Conservation (phyloP, 352 stramenopile species). For the Globisporangium apiculatum region DNA sequence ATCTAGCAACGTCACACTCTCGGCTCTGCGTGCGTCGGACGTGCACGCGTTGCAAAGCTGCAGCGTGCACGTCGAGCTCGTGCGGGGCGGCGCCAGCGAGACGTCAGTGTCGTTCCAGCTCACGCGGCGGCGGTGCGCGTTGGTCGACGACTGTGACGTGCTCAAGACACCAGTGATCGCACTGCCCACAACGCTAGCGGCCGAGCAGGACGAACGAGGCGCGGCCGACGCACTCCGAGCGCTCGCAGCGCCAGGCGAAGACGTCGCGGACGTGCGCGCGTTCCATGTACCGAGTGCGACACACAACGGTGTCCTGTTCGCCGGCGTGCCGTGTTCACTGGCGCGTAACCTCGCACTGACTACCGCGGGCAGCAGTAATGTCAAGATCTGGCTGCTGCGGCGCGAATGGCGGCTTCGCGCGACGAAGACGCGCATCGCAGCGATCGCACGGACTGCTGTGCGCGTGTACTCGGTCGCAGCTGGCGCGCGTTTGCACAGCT, state of each 20-base stretch:
- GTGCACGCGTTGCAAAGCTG: neutral
- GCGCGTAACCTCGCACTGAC: slow-evolving; percentile 1
- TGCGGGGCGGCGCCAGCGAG: neutral
- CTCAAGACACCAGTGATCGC: neutral
- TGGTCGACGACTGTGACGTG: slow-evolving; percentile 1
- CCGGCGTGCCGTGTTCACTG: slow-evolving; percentile 9
- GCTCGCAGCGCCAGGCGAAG: slow-evolving; percentile 12
- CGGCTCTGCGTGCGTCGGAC: neutral
- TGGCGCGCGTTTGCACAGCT: slow-evolving; percentile 1
- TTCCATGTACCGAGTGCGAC: slow-evolving; percentile 1
- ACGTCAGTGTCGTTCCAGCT: slow-evolving; percentile 1
- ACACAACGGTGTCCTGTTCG: neutral
- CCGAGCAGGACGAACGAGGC: slow-evolving; percentile 10
- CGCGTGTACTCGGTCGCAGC: slow-evolving; percentile 12
- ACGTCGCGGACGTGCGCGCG: slow-evolving; percentile 6
- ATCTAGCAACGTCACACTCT: neutral
- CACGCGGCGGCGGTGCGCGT: slow-evolving; percentile 4
- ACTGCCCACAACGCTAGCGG: neutral
- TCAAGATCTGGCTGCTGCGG: slow-evolving; percentile 2
- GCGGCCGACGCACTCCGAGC: slow-evolving; percentile 7
- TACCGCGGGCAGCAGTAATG: neutral
- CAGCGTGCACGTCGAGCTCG: slow-evolving; percentile 3
- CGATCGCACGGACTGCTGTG: neutral
- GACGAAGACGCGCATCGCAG: neutral
- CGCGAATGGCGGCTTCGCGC: slow-evolving; percentile 2